Conservation (phyloP, 306 rosid genomes). For the Gastrolobium villosum region DNA sequence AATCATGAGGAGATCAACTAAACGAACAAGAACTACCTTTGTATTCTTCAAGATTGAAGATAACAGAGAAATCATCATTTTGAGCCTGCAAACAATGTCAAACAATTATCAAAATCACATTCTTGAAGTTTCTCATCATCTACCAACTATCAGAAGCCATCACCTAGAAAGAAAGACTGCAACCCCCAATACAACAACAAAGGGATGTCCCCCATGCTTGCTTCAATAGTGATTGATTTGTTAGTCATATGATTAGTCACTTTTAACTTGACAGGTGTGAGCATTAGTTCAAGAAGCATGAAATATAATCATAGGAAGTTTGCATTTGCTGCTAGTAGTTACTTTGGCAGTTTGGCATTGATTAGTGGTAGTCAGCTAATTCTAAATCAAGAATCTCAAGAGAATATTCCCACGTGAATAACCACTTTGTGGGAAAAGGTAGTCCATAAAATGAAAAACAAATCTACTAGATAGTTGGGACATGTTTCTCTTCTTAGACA, state of each 20-base stretch:
- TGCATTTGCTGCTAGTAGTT: slow-evolving; percentile 28
- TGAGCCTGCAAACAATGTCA: slow-evolving; percentile 74
- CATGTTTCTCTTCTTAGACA: slow-evolving; percentile 32
- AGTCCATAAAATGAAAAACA: background rate
- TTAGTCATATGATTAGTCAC: slow-evolving; percentile 18
- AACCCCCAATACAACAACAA: slow-evolving; percentile 22
- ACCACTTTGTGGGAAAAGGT: slow-evolving; percentile 31
- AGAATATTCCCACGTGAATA: slow-evolving; percentile 24
- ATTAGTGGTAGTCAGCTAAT: slow-evolving; percentile 12
- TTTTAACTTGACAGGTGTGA: slow-evolving; percentile 7
- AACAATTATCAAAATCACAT: slow-evolving; percentile 47
- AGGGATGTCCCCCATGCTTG: slow-evolving; percentile 23
- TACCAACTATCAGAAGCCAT: background rate
- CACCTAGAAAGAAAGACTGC: slow-evolving; percentile 22
- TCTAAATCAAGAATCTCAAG: slow-evolving; percentile 4
- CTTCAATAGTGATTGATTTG: slow-evolving; percentile 4
- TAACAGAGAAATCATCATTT: slow-evolving; percentile 77
- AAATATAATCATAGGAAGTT: slow-evolving; percentile 14
- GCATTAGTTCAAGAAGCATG: slow-evolving; percentile 21
- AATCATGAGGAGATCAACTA: slow-evolving; percentile 3
- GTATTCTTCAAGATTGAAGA: slow-evolving; percentile 96
- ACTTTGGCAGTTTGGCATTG: background rate
- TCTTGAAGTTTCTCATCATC: slow-evolving; percentile 8
- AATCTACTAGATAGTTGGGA: slow-evolving; percentile 16
- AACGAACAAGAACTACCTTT: slow-evolving; percentile 64